phyloP scores from a whole-genome alignment of 495 filamentous ascomycete genomes.

The Thermothielavioides terrestris region DNA sequence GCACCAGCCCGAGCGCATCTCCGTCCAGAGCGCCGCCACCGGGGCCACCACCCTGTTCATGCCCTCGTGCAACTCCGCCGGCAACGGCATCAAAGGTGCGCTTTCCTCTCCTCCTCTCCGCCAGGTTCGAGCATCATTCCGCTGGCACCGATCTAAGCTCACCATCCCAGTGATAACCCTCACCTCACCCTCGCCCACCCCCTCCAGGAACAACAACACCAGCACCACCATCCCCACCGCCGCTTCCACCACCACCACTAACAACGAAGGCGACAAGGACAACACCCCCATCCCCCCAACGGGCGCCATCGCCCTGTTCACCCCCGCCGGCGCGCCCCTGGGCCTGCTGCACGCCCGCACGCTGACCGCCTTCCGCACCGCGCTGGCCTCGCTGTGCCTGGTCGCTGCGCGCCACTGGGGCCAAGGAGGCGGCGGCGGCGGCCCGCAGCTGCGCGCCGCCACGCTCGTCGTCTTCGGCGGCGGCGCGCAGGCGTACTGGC shows the following conservation, averaged over 20 bases:
- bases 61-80: slow-evolving; percentile 55
- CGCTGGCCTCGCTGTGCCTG: slow-evolving; percentile 67
- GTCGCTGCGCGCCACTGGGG: too few species aligned
- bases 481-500: slow-evolving; percentile 89
- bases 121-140: neutral
- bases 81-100: slow-evolving; percentile 45
- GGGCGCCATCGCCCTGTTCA: slow-evolving; percentile 69
- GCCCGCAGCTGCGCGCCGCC: slow-evolving; percentile 51
- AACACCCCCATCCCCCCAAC: slow-evolving; percentile 52
- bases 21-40: slow-evolving; percentile 53
- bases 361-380: slow-evolving; percentile 88
- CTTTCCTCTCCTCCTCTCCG: neutral
- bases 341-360: slow-evolving; percentile 79
- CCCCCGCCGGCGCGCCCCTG: slow-evolving; percentile 54
- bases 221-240: slow-evolving; percentile 6
- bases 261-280: too few species aligned
- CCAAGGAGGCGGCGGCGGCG: too few species aligned
- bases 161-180: slow-evolving; percentile 29
- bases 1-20: slow-evolving; percentile 70
- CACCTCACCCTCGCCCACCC: slow-evolving; percentile 16
- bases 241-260: too few species aligned
- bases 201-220: slow-evolving; percentile 9
- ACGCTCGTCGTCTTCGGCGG: slow-evolving; percentile 81
- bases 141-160: neutral
- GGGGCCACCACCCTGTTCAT: slow-evolving; percentile 85